phyloP scores from a whole-genome alignment of 1,284 basidiomycete species.

The Phlebopus sp. region DNA sequence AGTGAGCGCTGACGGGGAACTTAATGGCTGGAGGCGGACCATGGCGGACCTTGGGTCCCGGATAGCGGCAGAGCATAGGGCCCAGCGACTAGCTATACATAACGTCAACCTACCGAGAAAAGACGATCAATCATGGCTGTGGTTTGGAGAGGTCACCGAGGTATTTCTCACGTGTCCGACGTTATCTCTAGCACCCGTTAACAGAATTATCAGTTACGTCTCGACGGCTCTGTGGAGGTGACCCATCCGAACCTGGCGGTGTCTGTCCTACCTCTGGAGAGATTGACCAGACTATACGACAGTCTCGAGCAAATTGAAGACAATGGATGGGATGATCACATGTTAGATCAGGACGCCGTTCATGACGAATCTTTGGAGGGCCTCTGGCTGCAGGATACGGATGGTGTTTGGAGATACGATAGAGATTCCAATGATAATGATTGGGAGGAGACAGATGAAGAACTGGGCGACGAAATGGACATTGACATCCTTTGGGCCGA shows the following conservation, averaged over 20 bases:
- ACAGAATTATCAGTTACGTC: conserved; percentile 48
- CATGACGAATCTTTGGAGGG: conserved; percentile 41
- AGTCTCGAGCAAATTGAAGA: conserved; percentile 77
- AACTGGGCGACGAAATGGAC: conserved; percentile 25
- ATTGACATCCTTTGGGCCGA: conserved; percentile 28
- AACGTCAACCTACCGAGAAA: conserved; percentile 43
- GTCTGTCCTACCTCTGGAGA: conserved; percentile 54
- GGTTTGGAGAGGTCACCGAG: conserved; percentile 78
- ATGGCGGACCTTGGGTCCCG: conserved; percentile 61
- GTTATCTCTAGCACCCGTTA: conserved; percentile 2
- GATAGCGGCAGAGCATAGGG: conserved; percentile 51
- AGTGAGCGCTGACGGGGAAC: conserved; percentile 45
- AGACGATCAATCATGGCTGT: conserved; percentile 49
- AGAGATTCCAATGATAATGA: conserved; percentile 39
- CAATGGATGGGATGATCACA: conserved; percentile 51
- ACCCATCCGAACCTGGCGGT: conserved; percentile 54
- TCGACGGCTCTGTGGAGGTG: conserved; percentile 68
- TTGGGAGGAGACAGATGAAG: conserved; percentile 35
- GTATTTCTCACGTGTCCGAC: conserved; percentile 36
- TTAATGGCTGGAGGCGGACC: conserved; percentile 65
- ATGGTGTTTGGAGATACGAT: conserved; percentile 46
- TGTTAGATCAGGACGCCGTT: conserved; percentile 37
- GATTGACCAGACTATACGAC: conserved; percentile 70
- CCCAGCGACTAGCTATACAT: conserved; percentile 39
- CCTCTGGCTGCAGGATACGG: conserved; percentile 55